Conservation (phyloP, 208 protist genomes). For the Leishmania turanica region DNA sequence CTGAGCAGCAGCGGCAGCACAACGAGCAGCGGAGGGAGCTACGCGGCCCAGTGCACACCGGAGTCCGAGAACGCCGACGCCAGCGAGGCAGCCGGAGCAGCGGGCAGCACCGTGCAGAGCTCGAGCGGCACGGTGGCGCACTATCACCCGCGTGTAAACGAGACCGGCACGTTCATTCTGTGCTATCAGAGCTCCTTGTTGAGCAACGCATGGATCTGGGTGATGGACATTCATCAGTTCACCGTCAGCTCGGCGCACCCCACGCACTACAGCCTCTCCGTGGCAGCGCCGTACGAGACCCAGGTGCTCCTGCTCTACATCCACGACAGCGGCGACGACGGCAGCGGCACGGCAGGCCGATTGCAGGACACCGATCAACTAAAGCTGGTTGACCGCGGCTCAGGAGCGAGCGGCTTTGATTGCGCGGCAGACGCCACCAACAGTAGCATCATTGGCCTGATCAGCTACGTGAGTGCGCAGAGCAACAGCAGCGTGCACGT, state of each 20-base stretch:
- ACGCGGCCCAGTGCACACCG: constrained; percentile 49
- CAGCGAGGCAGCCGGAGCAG: constrained; percentile 36
- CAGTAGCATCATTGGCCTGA: constrained; percentile 46
- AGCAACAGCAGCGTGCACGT: constrained; percentile 53
- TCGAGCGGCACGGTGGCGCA: constrained; percentile 49
- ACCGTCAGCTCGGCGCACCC: constrained; percentile 68
- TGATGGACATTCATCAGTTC: constrained; percentile 61
- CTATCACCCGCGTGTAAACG: constrained; percentile 74
- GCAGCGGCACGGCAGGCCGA: constrained; percentile 10
- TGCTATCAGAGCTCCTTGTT: constrained; percentile 79
- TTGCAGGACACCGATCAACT: constrained; percentile 45
- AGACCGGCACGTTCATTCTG: constrained; percentile 69
- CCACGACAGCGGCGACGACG: constrained; percentile 25
- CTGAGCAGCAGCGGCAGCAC: constrained; percentile 28
- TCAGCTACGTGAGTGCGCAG: constrained; percentile 29
- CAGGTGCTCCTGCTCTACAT: constrained; percentile 56
- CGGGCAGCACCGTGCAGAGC: constrained; percentile 51
- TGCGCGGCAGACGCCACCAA: constrained; percentile 42
- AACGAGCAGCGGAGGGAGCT: constrained; percentile 21
- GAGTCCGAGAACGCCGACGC: constrained; percentile 68
- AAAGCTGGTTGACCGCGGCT: constrained; percentile 57
- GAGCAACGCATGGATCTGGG: constrained; percentile 59
- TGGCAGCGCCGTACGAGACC: constrained; percentile 57
- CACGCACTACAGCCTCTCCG: constrained; percentile 46
- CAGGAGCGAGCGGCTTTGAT: constrained; percentile 40